phyloP scores from a whole-genome alignment of 345 rosid genomes.

The Balakata baccata region DNA sequence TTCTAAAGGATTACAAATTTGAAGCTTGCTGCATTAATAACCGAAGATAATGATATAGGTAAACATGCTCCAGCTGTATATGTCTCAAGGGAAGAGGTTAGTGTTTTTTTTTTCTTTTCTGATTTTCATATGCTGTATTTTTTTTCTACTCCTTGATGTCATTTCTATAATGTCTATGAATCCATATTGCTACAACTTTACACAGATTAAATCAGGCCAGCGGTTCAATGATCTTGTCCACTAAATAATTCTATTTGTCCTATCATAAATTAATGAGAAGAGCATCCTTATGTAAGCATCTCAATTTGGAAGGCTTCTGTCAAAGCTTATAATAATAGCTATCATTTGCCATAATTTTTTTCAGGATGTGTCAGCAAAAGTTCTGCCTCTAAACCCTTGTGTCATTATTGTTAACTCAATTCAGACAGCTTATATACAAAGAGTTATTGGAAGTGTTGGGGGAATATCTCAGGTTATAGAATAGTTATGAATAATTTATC shows the following conservation, averaged over 20 bases:
- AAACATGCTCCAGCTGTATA: conserved; percentile 67
- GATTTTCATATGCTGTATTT: not conserved
- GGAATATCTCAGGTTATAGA: conserved; percentile 68
- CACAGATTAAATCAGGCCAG: not conserved
- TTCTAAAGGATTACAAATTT: conserved; percentile 27
- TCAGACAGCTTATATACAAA: conserved; percentile 78
- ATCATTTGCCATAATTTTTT: conserved; percentile 2
- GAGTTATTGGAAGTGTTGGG: conserved; percentile 81
- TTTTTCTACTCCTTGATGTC: conserved; percentile 1
- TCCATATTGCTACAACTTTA: not conserved
- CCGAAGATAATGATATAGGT: conserved; percentile 51
- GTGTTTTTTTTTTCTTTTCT: conserved; percentile 12
- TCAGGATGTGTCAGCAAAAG: conserved; percentile 70
- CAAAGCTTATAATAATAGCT: conserved; percentile 4
- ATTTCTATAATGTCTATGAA: not conserved
- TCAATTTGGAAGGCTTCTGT: not conserved
- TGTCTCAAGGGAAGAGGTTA: conserved; percentile 93
- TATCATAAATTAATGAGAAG: not conserved
- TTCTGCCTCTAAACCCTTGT: conserved; percentile 58
- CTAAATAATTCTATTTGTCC: not conserved
- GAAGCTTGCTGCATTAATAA: conserved; percentile 71
- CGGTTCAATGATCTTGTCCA: not conserved
- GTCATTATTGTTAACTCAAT: conserved; percentile 79
- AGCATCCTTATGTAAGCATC: not conserved
- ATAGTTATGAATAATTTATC: conserved; percentile 1